phyloP scores from a whole-genome alignment of 2,329 filamentous ascomycete genomes.

The Cladosporium sp. region DNA sequence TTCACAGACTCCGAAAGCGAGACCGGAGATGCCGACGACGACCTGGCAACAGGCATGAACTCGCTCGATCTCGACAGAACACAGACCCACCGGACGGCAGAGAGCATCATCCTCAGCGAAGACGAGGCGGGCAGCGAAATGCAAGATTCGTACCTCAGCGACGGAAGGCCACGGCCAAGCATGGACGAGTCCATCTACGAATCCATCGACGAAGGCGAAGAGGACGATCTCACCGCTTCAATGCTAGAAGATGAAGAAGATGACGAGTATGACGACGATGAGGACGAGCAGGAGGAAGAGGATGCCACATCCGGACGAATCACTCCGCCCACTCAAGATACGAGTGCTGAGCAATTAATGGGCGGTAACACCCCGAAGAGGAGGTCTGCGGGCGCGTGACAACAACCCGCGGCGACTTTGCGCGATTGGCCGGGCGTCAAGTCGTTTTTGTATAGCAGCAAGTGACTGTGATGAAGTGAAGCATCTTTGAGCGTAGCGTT shows the following conservation, averaged over 20 bases:
- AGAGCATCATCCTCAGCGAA: constrained; percentile 33
- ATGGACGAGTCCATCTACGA: constrained; percentile 25
- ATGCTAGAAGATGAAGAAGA: constrained; percentile 24
- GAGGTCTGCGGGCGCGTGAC: constrained; percentile 2
- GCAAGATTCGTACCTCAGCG: constrained; percentile 28
- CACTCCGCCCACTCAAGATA: constrained; percentile 8
- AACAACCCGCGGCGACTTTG: not conserved
- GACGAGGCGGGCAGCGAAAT: constrained; percentile 37
- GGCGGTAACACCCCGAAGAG: constrained; percentile 8
- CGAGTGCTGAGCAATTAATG: constrained; percentile 4
- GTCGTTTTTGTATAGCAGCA: constrained; percentile 3
- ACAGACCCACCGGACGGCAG: constrained; percentile 25
- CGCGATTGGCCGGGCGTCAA: constrained; percentile 11
- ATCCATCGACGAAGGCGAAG: constrained; percentile 32
- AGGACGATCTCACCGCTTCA: constrained; percentile 26
- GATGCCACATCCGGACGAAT: constrained; percentile 26
- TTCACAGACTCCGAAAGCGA: constrained; percentile 80
- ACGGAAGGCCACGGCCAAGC: constrained; percentile 20
- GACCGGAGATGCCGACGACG: constrained; percentile 36
- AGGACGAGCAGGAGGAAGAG: constrained; percentile 20
- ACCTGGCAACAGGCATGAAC: constrained; percentile 19
- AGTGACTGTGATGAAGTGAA: not conserved
- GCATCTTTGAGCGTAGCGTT: constrained; percentile 4
- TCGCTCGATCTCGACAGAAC: constrained; percentile 22
- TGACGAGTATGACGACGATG: constrained; percentile 24